Conservation (phyloP, 2,329 filamentous ascomycete species). For the Penicillium sp. region DNA sequence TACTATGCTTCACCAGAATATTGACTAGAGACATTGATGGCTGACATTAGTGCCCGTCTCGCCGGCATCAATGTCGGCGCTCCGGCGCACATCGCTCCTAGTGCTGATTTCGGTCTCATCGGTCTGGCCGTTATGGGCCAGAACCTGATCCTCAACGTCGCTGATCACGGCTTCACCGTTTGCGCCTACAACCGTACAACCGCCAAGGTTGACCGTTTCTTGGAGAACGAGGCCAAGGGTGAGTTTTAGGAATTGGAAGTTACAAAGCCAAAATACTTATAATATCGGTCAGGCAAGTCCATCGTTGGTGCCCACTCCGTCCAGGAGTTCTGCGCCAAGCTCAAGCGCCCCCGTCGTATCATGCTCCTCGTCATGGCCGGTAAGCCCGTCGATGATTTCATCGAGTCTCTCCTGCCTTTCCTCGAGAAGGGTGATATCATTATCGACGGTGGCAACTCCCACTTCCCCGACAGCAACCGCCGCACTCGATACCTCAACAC, state of each 20-base stretch:
- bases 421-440: conserved; percentile 90
- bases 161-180: conserved; percentile 91
- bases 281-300: conserved; percentile 67
- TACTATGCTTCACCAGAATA: conserved; percentile 17
- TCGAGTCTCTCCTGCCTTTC: conserved; percentile 84
- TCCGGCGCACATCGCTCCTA: conserved; percentile 52
- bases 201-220: conserved; percentile 93
- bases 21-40: conserved; percentile 37
- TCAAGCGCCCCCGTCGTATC: conserved; percentile 93
- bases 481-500: conserved; percentile 78
- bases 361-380: conserved; percentile 99
- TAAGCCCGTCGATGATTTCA: conserved; percentile 97
- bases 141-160: conserved; percentile 87
- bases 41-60: conserved; percentile 66
- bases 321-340: conserved; percentile 92
- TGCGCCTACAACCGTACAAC: conserved; percentile 98
- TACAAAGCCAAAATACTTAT: background rate
- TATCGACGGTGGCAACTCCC: conserved; percentile 98
- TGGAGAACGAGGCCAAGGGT: conserved; percentile 85
- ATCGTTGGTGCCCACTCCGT: conserved; percentile 89
- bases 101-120: conserved; percentile 87
- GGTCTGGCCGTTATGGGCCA: conserved; percentile 87
- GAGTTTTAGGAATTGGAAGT: conserved; percentile 21
- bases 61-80: conserved; percentile 69
- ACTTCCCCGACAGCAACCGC: conserved; percentile 98